These are phyloP conservation scores for Canavalia ensiformis DNA, from an alignment of 306 rosid species.

Conservation along the genomic window DNA sequence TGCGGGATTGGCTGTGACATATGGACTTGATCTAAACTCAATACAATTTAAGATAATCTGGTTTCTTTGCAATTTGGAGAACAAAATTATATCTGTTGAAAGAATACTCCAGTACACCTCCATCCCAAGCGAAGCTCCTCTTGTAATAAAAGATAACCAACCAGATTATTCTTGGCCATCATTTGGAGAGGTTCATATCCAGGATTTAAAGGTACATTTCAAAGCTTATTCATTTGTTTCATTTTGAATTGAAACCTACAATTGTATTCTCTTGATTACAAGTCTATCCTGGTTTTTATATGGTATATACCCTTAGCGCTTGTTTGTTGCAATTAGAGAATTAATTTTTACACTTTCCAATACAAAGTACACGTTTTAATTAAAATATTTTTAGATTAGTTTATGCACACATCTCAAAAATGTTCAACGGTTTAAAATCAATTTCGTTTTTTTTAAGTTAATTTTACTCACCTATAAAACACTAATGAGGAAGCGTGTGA, in stretches of 20 bases:
- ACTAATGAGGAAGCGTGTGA: not conserved
- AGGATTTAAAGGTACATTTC: slow-evolving; percentile 69
- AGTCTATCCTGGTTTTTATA: not conserved
- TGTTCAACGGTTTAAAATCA: too few relatives aligned
- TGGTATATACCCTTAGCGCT: not conserved
- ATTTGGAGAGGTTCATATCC: slow-evolving; percentile 74
- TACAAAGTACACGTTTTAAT: too few relatives aligned
- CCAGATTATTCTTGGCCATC: slow-evolving; percentile 80
- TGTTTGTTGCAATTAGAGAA: too few relatives aligned
- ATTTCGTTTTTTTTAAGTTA: too few relatives aligned
- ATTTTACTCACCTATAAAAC: too few relatives aligned
- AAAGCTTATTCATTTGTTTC: not conserved
- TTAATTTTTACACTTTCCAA: too few relatives aligned
- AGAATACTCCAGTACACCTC: slow-evolving; percentile 80
- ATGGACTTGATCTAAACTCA: slow-evolving; percentile 73
- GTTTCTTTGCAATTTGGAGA: slow-evolving; percentile 75
- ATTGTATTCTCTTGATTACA: not conserved
- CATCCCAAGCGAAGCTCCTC: slow-evolving; percentile 82
- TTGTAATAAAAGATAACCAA: slow-evolving; percentile 62
- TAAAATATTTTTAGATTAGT: too few relatives aligned
- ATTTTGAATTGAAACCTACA: not conserved
- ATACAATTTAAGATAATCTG: slow-evolving; percentile 60
- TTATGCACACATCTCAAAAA: too few relatives aligned
- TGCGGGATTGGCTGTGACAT: slow-evolving; percentile 89
- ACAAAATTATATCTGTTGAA: slow-evolving; percentile 87